These are phyloP conservation scores for Lachnellula subtilissima DNA, from an alignment of 2,329 filamentous ascomycete genomes.

Conservation along the genomic window DNA sequence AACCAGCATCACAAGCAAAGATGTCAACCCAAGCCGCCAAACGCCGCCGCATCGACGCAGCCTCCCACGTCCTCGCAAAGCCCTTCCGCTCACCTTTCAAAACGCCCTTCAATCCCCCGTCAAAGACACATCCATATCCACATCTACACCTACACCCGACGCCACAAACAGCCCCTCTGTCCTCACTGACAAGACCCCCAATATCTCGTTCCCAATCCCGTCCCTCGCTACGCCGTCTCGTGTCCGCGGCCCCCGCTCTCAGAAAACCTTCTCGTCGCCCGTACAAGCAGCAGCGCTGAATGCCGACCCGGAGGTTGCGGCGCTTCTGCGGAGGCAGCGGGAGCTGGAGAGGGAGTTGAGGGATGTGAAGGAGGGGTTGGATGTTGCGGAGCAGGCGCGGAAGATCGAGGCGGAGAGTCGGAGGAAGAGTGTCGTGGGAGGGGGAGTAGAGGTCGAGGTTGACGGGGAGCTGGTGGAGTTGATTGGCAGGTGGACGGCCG, in stretches of 20 bases:
- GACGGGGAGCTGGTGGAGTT: constrained; percentile 53
- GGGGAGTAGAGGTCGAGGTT: constrained; percentile 43
- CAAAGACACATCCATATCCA: constrained; percentile 2
- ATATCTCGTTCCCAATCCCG: constrained; percentile 5
- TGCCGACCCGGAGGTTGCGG: constrained; percentile 30
- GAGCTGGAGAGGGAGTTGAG: constrained; percentile 30
- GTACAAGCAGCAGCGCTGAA: constrained; percentile 29
- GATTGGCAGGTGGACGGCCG: constrained; percentile 55
- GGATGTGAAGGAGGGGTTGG: constrained; percentile 37
- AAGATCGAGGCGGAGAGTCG: constrained; percentile 40
- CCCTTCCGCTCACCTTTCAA: constrained; percentile 69
- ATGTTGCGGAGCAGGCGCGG: constrained; percentile 47
- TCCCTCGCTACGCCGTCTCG: constrained; percentile 4
- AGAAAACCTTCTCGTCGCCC: constrained; percentile 28
- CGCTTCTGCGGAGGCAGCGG: constrained; percentile 29
- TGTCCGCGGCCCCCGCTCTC: constrained; percentile 8
- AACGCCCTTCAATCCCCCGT: constrained; percentile 33
- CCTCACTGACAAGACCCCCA: constrained; percentile 8
- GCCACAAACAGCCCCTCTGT: constrained; percentile 6
- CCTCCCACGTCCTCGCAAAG: constrained; percentile 55
- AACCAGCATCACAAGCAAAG: constrained; percentile 3
- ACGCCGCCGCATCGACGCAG: constrained; percentile 57
- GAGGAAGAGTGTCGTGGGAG: constrained; percentile 2
- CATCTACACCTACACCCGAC: constrained; percentile 13
- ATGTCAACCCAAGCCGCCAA: constrained; percentile 53